Base-by-base conservation (phyloP, 2,329 filamentous ascomycete genomes). In the Fusarium tjaetaba region DNA sequence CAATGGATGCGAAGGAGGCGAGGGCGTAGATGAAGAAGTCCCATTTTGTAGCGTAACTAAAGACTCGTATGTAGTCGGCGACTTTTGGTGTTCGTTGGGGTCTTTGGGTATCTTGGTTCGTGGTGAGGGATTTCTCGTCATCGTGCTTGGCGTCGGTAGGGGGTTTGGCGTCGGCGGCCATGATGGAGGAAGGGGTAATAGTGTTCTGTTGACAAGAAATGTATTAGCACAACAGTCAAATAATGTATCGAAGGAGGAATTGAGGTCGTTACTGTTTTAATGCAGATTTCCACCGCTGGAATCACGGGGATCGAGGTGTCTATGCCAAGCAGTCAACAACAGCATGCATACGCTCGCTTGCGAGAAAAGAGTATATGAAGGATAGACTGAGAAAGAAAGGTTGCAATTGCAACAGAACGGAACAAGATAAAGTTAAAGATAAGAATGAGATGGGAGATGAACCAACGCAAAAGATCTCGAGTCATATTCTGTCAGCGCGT, bases 1-100 rank as follows among this genome's bases (percentile, higher is more conserved):
- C 79, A 32, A 83, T 74, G 1, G 81, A 82, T 4, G 81, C 80
- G 9, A 79, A 14, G 0, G 77, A 68, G 22, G 80, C 81, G 24
- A 79, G 39, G 38, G 62, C 66, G n/a, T 80, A 80, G 26, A 79
- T 69, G 24, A 73, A 61, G 32, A 80, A 73, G 45, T 81, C 80
- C 79, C 79, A 81, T 72, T 67, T 74, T 26, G 70, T 79, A 2
- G 80, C 80, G 55, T 81, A 81, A 13, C 60, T 73, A 36, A 81
- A 81, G 5, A 81, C 71, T 32, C 79, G 71, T 3, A 77, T n/a
- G 26, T 77, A 77, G 34, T 77, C 76, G 22, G 68, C 38, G 20
- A 75, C 22, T 4, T 48, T 55, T 10, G 76, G 76, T 10, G 55
- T 76, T 65, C 75, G 49, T 36, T 70, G 57, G 1, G 62, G 68